A percentile compares a stretch with the other conserved stretches of the same genome.
Conservation (phyloP, 179 eudicot genomes). For the Actinidia arguta region DNA sequence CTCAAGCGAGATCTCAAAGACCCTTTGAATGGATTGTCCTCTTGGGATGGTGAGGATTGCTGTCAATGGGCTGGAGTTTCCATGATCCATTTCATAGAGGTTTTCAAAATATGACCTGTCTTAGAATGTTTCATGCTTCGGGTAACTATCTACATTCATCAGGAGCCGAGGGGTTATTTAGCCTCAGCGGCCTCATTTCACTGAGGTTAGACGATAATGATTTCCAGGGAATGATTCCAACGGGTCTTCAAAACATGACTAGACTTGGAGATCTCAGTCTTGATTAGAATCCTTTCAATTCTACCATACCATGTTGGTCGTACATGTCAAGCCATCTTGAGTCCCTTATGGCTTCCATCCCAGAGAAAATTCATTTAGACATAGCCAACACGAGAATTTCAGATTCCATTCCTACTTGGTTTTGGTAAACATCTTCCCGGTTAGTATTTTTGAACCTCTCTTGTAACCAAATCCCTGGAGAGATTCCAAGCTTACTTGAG, state of each 20-base stretch:
- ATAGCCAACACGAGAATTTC: not conserved
- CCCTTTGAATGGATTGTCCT: slow-evolving; percentile 11
- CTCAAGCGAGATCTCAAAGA: not conserved
- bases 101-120: no score
- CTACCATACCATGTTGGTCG: slow-evolving; percentile 19
- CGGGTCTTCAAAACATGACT: slow-evolving; percentile 1
- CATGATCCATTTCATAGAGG: no score
- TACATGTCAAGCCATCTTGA: not conserved
- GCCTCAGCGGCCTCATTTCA: not conserved
- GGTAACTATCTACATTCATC: not conserved
- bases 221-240: not conserved
- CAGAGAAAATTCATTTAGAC: not conserved
- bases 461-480: not conserved
- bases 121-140: not conserved
- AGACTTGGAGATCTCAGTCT: slow-evolving; percentile 6
- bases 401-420: not conserved
- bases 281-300: not conserved
- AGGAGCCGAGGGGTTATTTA: slow-evolving; percentile 14
- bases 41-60: slow-evolving; percentile 8
- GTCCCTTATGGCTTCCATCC: not conserved
- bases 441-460: not conserved
- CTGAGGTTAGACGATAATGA: not conserved
- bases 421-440: not conserved
- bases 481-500: not conserved
- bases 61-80: slow-evolving; percentile 7